These are phyloP conservation scores for Knoxdaviesia proteae DNA, from an alignment of 2,329 filamentous ascomycete species.

Conservation along the genomic window DNA sequence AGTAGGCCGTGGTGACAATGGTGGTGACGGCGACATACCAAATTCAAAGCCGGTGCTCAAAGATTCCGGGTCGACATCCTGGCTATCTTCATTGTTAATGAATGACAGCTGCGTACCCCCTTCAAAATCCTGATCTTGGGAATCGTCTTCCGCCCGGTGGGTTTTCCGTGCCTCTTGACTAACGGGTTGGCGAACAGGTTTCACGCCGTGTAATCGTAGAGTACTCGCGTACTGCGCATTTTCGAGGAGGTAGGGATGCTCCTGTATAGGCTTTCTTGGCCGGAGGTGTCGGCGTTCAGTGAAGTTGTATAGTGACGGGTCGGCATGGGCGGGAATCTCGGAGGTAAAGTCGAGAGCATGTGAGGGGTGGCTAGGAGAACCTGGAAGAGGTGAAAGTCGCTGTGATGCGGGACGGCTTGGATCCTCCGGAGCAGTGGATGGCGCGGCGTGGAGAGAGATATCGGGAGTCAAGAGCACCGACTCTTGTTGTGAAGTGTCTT, in stretches of 20 bases:
- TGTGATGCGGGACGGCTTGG: not conserved
- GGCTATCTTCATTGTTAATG: conserved; percentile 14
- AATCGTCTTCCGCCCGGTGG: conserved; percentile 17
- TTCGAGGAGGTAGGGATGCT: conserved; percentile 37
- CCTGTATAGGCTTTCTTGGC: conserved; percentile 37
- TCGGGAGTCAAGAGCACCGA: not conserved
- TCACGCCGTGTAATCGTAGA: conserved; percentile 32
- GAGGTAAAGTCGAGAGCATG: not conserved
- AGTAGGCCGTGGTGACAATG: too few relatives aligned
- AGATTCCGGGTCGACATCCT: conserved; percentile 6
- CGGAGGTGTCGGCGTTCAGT: conserved; percentile 23
- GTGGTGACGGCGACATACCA: not conserved
- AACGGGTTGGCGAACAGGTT: conserved; percentile 24
- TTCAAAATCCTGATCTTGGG: conserved; percentile 27
- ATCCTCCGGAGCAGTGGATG: not conserved
- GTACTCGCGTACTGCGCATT: conserved; percentile 30
- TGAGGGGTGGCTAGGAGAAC: not conserved
- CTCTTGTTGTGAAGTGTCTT: too few relatives aligned
- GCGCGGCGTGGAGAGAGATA: not conserved
- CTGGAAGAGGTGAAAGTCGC: not conserved
- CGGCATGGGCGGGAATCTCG: not conserved
- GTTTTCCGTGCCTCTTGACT: conserved; percentile 11
- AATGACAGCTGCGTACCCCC: conserved; percentile 25
- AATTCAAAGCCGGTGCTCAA: not conserved
- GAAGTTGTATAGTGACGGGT: not conserved